Evolutionary conservation across 1,139 yeast genomes (phyloP), one percentile per base, ranked within the genome.

Genomic region (Pichia sp.): DNA sequence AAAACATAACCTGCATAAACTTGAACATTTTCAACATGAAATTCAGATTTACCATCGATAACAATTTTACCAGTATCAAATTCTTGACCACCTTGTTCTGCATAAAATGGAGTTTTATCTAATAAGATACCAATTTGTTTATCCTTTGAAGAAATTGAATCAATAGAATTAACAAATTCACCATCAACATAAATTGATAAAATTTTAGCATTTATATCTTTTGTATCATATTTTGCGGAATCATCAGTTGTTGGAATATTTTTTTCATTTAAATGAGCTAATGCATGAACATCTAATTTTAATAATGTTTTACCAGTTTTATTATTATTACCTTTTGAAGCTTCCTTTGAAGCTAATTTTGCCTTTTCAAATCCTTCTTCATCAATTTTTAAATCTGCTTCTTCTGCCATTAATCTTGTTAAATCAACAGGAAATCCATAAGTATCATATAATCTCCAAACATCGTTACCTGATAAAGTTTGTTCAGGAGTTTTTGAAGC

Each of bases 61-160:
- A 89, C 92, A 54, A 92, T 73, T 65, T 79, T 85, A 67, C 99
- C 99, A 38, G 95, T 85, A 64, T 92, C 99, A 62, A 76, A 84
- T 67, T 87, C 97, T 73, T 92, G 99, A 61, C 99, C 99, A 78
- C 99, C 99, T 69, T 87, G 95, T 69, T 92, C 99, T 42, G 98
- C 97, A 62, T 92, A 92, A 69, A 92, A 87, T 62, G 95, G 94
- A 31, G 97, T 86, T 66, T 78, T 82, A 66, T 92, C 95, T 51
- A 92, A 74, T 46, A 92, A 65, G 46, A 92, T 68, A 63, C 98
- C 98, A 53, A 76, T 69, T 62, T 83, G 87, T 56, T 74, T 71
- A 26, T 68, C 59, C 41, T 74, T 65, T 22, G 33, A 29, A 22
- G 54, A 32, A 43, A 64, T 71, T 24, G 64, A 64, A 37, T 37